Evolutionary conservation across 2,329 filamentous ascomycete species (phyloP).

Genomic region (Xylaria sp.): DNA sequence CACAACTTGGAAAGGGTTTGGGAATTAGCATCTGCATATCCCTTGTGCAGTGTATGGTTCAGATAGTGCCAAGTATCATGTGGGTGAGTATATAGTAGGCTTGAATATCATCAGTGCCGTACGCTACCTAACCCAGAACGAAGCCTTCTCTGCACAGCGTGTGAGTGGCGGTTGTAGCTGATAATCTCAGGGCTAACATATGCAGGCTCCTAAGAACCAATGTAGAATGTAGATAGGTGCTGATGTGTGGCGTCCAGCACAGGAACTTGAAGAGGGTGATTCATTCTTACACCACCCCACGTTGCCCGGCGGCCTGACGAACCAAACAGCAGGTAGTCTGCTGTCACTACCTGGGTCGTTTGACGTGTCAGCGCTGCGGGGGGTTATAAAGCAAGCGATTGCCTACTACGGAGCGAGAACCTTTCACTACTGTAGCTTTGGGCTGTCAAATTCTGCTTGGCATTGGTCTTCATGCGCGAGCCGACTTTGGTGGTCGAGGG

Average conservation of each 20-base stretch:
- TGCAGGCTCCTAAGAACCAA: conserved; percentile 1
- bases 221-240: conserved; percentile 13
- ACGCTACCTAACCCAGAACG: background rate
- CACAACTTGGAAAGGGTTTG: conserved; percentile 1
- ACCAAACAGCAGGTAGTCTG: conserved; percentile 26
- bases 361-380: conserved; percentile 34
- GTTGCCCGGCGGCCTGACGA: conserved; percentile 18
- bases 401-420: background rate
- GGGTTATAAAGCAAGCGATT: conserved; percentile 10
- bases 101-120: conserved; percentile 14
- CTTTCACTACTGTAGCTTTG: background rate
- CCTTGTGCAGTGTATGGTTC: conserved; percentile 10
- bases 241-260: conserved; percentile 20
- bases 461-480: conserved; percentile 3
- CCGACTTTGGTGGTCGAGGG: background rate
- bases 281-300: conserved; percentile 15
- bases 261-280: conserved; percentile 12
- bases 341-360: conserved; percentile 30
- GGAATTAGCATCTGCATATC: conserved; percentile 18
- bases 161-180: background rate
- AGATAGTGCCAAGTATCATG: conserved; percentile 27
- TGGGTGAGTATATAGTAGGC: background rate
- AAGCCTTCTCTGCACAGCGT: background rate
- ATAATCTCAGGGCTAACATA: background rate
- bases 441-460: conserved; percentile 3